Evolutionary conservation across 495 filamentous ascomycete species (phyloP).

Genomic region (Neurospora sp.): DNA sequence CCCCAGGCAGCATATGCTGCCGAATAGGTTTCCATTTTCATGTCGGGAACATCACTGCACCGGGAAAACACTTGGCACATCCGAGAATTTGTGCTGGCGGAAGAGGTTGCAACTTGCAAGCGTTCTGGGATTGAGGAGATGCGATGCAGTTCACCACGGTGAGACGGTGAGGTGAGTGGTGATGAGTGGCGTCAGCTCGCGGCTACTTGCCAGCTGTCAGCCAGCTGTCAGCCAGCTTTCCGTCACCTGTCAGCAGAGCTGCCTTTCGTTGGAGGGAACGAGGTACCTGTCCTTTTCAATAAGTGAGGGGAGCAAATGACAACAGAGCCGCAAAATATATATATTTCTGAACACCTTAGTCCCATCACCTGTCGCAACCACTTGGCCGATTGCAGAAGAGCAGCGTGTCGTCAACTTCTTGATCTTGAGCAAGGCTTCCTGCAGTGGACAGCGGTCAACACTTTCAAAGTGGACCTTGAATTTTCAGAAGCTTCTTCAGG

Average conservation of each 20-base stretch:
- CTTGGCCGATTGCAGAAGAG: not conserved
- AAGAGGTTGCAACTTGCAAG: not conserved
- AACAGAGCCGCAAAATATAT: not conserved
- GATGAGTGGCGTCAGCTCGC: not conserved
- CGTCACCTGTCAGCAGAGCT: not conserved
- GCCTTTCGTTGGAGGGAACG: not conserved
- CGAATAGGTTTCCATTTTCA: not conserved
- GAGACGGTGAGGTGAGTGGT: not conserved
- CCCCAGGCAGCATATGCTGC: not conserved
- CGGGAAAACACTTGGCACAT: not conserved
- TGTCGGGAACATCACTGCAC: not conserved
- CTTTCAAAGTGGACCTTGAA: not conserved
- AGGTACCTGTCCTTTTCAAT: not conserved
- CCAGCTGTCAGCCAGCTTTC: not conserved
- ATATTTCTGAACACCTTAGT: not conserved
- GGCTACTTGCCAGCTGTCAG: not conserved
- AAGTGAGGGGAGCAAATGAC: not conserved
- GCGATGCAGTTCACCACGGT: not conserved
- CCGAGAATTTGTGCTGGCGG: not conserved
- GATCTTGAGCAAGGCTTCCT: not conserved
- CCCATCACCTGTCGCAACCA: not conserved
- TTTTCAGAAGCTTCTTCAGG: not conserved
- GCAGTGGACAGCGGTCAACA: not conserved
- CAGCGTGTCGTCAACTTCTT: not conserved
- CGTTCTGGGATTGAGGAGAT: not conserved